These are phyloP conservation scores for Fusarium secorum DNA, from an alignment of 2,329 filamentous ascomycete genomes.

Conservation along the genomic window DNA sequence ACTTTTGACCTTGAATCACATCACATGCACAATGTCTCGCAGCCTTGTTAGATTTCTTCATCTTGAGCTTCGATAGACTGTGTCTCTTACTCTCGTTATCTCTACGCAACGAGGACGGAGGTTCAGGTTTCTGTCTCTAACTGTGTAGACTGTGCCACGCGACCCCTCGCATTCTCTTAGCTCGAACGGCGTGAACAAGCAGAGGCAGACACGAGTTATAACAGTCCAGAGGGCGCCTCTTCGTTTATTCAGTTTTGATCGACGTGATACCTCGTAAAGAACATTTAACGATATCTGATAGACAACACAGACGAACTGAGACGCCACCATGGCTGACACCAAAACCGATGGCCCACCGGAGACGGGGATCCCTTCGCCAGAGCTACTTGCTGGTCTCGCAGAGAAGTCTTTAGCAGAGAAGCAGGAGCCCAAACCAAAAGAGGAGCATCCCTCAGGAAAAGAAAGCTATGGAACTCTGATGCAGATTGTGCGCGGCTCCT, in stretches of 20 bases:
- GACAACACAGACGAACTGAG: not conserved
- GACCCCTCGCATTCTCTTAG: constrained; percentile 28
- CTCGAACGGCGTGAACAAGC: not conserved
- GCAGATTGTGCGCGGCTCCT: constrained; percentile 61
- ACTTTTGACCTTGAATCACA: constrained; percentile 35
- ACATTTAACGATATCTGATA: not conserved
- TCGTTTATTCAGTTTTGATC: not conserved
- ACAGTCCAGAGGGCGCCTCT: constrained; percentile 4
- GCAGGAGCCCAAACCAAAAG: constrained; percentile 4
- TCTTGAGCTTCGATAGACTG: constrained; percentile 6
- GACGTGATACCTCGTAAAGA: not conserved
- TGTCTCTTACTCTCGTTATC: not conserved
- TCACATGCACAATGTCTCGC: constrained; percentile 41
- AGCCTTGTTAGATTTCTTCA: constrained; percentile 17
- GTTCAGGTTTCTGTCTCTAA: not conserved
- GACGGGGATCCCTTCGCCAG: constrained; percentile 43
- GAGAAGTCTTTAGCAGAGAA: constrained; percentile 24
- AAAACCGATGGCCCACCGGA: constrained; percentile 37
- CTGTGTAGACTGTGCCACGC: constrained; percentile 24
- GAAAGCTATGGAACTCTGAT: constrained; percentile 59
- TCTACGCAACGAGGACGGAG: constrained; percentile 23
- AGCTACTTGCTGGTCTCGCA: constrained; percentile 38
- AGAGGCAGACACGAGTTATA: constrained; percentile 23
- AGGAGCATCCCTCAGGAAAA: constrained; percentile 62
- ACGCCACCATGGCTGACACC: constrained; percentile 39